Conservation (phyloP, 2,329 filamentous ascomycete species). For the Seiridium unicorne region DNA sequence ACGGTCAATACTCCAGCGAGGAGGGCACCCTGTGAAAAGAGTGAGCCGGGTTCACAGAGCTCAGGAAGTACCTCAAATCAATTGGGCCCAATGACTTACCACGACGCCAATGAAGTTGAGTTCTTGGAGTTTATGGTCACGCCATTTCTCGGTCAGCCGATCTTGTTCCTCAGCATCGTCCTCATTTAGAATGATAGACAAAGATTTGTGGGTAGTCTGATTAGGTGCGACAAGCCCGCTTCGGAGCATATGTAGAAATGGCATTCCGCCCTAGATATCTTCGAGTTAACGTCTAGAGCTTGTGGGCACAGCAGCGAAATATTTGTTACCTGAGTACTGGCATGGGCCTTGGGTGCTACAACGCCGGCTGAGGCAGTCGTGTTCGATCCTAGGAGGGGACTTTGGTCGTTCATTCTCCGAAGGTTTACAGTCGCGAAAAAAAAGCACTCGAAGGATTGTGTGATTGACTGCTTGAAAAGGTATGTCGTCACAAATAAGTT, state of each 20-base stretch:
- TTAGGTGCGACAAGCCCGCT: constrained; percentile 12
- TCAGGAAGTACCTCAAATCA: not conserved
- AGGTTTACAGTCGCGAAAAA: not conserved
- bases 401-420: not conserved
- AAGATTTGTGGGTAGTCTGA: constrained; percentile 9
- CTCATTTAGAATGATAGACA: constrained; percentile 12
- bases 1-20: constrained; percentile 34
- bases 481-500: too few relatives aligned
- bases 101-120: constrained; percentile 15
- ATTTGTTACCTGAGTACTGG: not conserved
- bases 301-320: not conserved
- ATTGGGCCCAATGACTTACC: constrained; percentile 2
- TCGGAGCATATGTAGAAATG: constrained; percentile 10
- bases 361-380: not conserved
- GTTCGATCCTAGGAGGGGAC: not conserved
- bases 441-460: too few relatives aligned
- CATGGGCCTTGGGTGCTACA: not conserved
- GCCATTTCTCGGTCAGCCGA: constrained; percentile 11
- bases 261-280: not conserved
- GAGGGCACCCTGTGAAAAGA: constrained; percentile 26
- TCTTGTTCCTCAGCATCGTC: constrained; percentile 7
- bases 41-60: not conserved
- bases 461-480: too few relatives aligned
- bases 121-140: constrained; percentile 12
- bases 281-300: not conserved